Evolutionary conservation across 768 basidiomycete species (phyloP), one percentile per base, ranked within the genome.

Genomic region (Psilocybe cyanescens): DNA sequence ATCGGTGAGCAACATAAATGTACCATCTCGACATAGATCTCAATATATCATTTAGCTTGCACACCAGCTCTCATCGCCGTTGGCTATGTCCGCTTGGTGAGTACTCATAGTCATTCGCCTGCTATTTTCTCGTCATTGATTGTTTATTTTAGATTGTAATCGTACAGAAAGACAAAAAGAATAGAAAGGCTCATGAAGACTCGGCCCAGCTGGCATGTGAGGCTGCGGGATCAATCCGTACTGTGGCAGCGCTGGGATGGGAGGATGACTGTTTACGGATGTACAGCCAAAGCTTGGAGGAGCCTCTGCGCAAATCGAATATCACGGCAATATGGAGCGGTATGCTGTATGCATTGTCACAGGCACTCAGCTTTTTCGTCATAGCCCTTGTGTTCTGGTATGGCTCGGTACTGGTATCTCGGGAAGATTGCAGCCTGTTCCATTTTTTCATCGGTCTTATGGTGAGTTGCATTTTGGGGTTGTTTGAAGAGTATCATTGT

Each of bases 121-220:
- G 24, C 24, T 24, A 24, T 24, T 24, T 24, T 24, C 24, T 24
- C 24, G 2, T 24, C 24, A 24, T 24, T 24, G 24, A 24, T 24
- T 14, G 9, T 17, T 9, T 35, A 7, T 31, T 57, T 44, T 58
- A 89, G 80, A 88, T 85, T 33, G 90, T 97, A 50, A 94, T 97
- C 60, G 92, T 95, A 1, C 75, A 95, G 64, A 97, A 96, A 72
- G 95, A 92, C 67, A 85, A 91, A 68, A 72, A 79, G 62, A 95
- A 94, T 80, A 94, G 93, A 76, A 81, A 81, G 65, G 79, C 88
- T 0, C 94, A 98, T 70, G 91, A 89, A 65, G 75, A 74, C 2
- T 93, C 92, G 17, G 93, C 95, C 2, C 94, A 97, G 63, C 71
- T 95, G 16, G 95, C 95, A 45, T 95, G 94, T 66, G 96, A 98